phyloP scores from a whole-genome alignment of 2,329 filamentous ascomycete species.

The Fonsecaea erecta region DNA sequence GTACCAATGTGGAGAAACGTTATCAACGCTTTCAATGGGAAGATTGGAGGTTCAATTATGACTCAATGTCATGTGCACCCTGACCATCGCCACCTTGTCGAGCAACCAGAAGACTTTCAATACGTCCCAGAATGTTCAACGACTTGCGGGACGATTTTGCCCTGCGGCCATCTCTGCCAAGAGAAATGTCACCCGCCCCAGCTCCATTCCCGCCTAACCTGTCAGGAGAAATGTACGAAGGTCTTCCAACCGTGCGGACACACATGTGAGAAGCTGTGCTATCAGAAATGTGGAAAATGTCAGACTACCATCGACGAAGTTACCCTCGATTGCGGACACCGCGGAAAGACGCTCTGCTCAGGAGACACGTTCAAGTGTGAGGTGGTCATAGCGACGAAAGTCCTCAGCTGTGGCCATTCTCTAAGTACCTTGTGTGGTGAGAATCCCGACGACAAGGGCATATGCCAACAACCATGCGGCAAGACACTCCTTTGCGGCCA shows the following conservation, averaged over 20 bases:
- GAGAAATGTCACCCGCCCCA: constrained; percentile 35
- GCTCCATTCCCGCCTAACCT: constrained; percentile 35
- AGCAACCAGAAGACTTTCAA: constrained; percentile 38
- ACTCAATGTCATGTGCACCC: constrained; percentile 38
- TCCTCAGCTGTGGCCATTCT: constrained; percentile 34
- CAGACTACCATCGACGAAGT: constrained; percentile 9
- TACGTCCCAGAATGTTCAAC: constrained; percentile 33
- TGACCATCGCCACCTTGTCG: constrained; percentile 26
- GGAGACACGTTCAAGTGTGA: constrained; percentile 29
- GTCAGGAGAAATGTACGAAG: constrained; percentile 32
- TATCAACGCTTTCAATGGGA: constrained; percentile 34
- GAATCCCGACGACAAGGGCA: constrained; percentile 9
- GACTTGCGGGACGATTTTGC: constrained; percentile 34
- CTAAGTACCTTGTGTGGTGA: constrained; percentile 30
- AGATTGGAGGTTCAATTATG: constrained; percentile 38
- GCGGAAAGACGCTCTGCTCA: constrained; percentile 31
- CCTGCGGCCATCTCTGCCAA: constrained; percentile 38
- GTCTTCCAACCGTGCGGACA: constrained; percentile 33
- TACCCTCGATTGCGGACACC: constrained; percentile 35
- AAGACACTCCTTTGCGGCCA: constrained; percentile 34
- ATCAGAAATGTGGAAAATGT: constrained; percentile 35
- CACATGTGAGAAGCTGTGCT: constrained; percentile 32
- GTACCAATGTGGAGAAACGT: constrained; percentile 41
- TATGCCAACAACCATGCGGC: constrained; percentile 28
- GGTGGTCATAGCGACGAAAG: constrained; percentile 16